Base-by-base conservation (phyloP, 1,139 yeast species). In the Debaryomyces sp. region DNA sequence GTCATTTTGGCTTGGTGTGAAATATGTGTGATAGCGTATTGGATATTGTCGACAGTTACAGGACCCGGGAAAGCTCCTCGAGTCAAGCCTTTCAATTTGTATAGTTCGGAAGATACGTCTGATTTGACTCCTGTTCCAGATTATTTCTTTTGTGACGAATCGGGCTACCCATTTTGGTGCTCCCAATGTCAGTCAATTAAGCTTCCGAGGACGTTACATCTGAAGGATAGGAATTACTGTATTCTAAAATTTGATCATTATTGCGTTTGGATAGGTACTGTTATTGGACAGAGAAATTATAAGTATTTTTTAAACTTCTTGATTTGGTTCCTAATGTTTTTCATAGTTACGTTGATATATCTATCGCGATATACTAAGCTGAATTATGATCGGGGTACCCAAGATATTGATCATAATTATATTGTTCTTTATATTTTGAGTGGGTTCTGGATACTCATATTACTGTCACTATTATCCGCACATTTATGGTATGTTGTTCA, bases 111-210 rank as follows among this genome's bases (percentile, higher is more conserved):
- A 12, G 53, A 51, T 8, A 30, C 13, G 6, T 50, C 51, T 4
- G 52, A 52, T 6, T 44, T 55, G 13, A 51, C 57, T 0, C 56
- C 59, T 4, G 50, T 75, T 2, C 90, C 91, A 0, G 70, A 65
- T 2, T 63, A 73, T 36, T 87, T 85, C 60, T 62, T 73, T 17
- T 84, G 89, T 60, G 87, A 84, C 61, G 66, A 65, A 13, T 66
- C 71, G 48, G 92, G 94, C 0, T 78, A 70, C 50, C 92, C 92
- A 0, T 68, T 67, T 35, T 86, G 84, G 80, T 84, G 89, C 55
- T 65, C 81, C 1, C 60, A 62, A 7, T 82, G 89, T 50, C 67
- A 75, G 38, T 75, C 85, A 5, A 66, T 85, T 18, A 84, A 82
- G 56, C 62, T 78, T 1, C 73, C 78, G 9, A 66, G 92, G 47